Evolutionary conservation across 2,329 filamentous ascomycete genomes (phyloP).

Genomic region (Xylariaceae sp.): DNA sequence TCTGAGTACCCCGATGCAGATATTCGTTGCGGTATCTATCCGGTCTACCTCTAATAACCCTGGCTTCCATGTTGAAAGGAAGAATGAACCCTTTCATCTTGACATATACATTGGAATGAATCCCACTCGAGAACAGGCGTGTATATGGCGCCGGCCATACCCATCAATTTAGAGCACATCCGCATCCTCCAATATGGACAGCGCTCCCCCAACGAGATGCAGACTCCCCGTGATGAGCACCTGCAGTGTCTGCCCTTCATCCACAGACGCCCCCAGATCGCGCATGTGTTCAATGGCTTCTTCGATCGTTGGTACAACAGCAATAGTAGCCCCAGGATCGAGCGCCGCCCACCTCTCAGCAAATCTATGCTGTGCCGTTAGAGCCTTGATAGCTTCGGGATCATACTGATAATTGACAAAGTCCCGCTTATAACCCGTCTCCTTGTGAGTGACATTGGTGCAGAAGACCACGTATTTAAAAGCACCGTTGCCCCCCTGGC

Average conservation of each 20-base stretch:
- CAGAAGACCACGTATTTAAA: slow-evolving; percentile 80
- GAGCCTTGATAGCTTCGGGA: slow-evolving; percentile 46
- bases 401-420: slow-evolving; percentile 55
- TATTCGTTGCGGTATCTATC: slow-evolving; percentile 6
- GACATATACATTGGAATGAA: background rate
- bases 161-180: slow-evolving; percentile 37
- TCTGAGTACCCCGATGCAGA: no score
- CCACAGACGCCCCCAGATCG: slow-evolving; percentile 32
- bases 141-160: background rate
- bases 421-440: slow-evolving; percentile 51
- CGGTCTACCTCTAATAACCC: slow-evolving; percentile 1
- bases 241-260: slow-evolving; percentile 38
- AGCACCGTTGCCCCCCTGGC: slow-evolving; percentile 29
- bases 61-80: slow-evolving; percentile 10
- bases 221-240: slow-evolving; percentile 59
- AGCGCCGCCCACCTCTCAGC: slow-evolving; percentile 48
- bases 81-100: background rate
- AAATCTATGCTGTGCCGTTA: slow-evolving; percentile 51
- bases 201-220: slow-evolving; percentile 56
- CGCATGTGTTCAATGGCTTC: slow-evolving; percentile 50
- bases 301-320: slow-evolving; percentile 50
- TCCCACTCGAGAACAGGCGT: background rate
- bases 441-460: slow-evolving; percentile 62
- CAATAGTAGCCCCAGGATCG: slow-evolving; percentile 44
- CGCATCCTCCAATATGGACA: slow-evolving; percentile 46